Evolutionary conservation across 2,329 filamentous ascomycete genomes (phyloP).

Genomic region (Aspergillus sp.): DNA sequence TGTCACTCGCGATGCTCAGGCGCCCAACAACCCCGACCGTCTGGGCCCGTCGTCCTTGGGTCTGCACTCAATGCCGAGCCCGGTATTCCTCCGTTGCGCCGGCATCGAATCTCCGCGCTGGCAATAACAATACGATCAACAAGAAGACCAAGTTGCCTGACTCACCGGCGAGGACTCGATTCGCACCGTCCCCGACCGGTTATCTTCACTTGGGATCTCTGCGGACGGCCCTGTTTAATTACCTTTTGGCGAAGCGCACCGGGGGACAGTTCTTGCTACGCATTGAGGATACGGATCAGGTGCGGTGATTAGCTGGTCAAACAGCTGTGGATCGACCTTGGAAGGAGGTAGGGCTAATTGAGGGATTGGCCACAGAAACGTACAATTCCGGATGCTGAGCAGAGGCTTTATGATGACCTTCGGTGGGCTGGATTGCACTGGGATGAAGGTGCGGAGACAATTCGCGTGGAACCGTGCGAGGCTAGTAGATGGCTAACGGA

Average conservation of each 20-base stretch:
- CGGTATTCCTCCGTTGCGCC: slow-evolving; percentile 33
- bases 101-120: slow-evolving; percentile 25
- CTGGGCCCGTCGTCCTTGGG: slow-evolving; percentile 37
- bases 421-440: slow-evolving; percentile 86
- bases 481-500: background rate
- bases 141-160: slow-evolving; percentile 46
- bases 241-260: slow-evolving; percentile 82
- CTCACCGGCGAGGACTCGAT: slow-evolving; percentile 73
- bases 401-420: slow-evolving; percentile 75
- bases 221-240: slow-evolving; percentile 93
- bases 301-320: slow-evolving; percentile 42
- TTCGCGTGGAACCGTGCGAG: slow-evolving; percentile 10
- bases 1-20: slow-evolving; percentile 30
- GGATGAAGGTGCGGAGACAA: slow-evolving; percentile 72
- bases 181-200: slow-evolving; percentile 93
- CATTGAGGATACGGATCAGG: slow-evolving; percentile 94
- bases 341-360: slow-evolving; percentile 28
- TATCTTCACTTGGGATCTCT: slow-evolving; percentile 90
- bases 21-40: slow-evolving; percentile 23
- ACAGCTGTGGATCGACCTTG: background rate
- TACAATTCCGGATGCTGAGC: slow-evolving; percentile 76
- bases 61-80: slow-evolving; percentile 39
- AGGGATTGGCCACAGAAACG: slow-evolving; percentile 63
- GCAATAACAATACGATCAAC: slow-evolving; percentile 23
- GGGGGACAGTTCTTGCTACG: slow-evolving; percentile 87